Conservation (phyloP, 371 early-diverging fungal species). For the Haplosporangium sp. region DNA sequence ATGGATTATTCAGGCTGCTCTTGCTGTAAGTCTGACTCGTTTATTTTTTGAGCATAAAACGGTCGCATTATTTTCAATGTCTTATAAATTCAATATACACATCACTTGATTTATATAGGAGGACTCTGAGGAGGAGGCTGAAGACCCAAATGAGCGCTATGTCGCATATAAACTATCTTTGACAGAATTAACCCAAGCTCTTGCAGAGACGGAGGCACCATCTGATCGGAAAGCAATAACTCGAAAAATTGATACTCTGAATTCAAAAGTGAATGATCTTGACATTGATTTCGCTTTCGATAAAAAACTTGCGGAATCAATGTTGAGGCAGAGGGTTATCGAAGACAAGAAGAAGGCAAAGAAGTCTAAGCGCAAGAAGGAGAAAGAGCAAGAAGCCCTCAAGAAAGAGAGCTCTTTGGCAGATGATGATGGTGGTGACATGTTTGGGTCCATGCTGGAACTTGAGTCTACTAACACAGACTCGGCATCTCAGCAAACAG, state of each 20-base stretch:
- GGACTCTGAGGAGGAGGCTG: constrained; percentile 42
- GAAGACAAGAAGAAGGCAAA: constrained; percentile 52
- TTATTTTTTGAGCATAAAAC: no score
- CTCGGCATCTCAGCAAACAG: background rate
- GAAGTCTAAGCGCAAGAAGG: constrained; percentile 50
- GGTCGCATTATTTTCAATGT: no score
- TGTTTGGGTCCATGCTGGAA: constrained; percentile 51
- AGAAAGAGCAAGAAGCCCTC: constrained; percentile 26
- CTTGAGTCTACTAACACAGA: constrained; percentile 15
- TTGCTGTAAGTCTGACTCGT: constrained; percentile 26
- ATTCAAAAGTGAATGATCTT: constrained; percentile 58
- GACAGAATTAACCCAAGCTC: constrained; percentile 30
- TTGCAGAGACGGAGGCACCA: constrained; percentile 47
- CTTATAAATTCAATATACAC: no score
- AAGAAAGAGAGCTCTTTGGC: constrained; percentile 10
- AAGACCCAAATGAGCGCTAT: constrained; percentile 54
- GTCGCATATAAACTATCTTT: constrained; percentile 32
- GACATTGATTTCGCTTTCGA: constrained; percentile 67
- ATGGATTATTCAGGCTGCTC: constrained; percentile 45
- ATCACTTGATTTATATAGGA: constrained; percentile 12
- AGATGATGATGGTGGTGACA: constrained; percentile 17
- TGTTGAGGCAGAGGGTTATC: constrained; percentile 46
- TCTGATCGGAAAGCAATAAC: constrained; percentile 57
- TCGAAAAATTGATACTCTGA: constrained; percentile 60
- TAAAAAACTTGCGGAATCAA: constrained; percentile 55